Evolutionary conservation across 345 rosid species (phyloP).

Genomic region (Cardiospermum halicacabum): DNA sequence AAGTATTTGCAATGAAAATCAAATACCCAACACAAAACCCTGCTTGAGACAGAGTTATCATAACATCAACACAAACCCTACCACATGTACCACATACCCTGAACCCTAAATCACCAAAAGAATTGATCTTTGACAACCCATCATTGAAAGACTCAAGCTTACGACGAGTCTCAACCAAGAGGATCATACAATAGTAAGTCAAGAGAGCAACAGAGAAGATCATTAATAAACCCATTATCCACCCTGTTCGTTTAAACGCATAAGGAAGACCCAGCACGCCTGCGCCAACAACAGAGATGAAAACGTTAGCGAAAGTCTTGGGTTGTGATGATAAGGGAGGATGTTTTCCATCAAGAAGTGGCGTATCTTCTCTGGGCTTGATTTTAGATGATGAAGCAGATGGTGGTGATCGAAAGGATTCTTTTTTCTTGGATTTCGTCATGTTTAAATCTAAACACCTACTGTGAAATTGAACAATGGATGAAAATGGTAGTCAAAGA

Average conservation of each 20-base stretch:
- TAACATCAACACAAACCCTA: constrained; percentile 54
- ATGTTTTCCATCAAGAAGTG: constrained; percentile 41
- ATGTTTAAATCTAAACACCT: too few species aligned
- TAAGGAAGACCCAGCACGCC: constrained; percentile 92
- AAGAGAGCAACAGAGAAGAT: constrained; percentile 54
- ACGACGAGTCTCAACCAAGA: constrained; percentile 67
- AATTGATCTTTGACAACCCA: constrained; percentile 42
- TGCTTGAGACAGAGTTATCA: constrained; percentile 65
- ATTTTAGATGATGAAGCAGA: constrained; percentile 8
- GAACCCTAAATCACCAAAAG: constrained; percentile 84
- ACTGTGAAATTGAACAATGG: too few species aligned
- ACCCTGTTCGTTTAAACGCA: constrained; percentile 82
- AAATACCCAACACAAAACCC: constrained; percentile 88
- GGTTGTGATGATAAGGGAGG: constrained; percentile 48
- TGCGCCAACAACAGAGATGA: constrained; percentile 82
- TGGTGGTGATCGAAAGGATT: constrained; percentile 33
- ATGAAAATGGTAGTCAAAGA: background rate
- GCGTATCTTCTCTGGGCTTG: constrained; percentile 56
- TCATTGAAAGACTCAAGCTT: constrained; percentile 44
- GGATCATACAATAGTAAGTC: constrained; percentile 75
- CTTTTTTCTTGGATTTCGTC: constrained; percentile 17
- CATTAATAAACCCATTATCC: constrained; percentile 68
- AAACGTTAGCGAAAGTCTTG: constrained; percentile 86
- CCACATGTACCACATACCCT: constrained; percentile 70
- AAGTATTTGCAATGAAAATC: constrained; percentile 62